Conservation (phyloP, 1,284 basidiomycete genomes). For the Ceratobasidium sp. region DNA sequence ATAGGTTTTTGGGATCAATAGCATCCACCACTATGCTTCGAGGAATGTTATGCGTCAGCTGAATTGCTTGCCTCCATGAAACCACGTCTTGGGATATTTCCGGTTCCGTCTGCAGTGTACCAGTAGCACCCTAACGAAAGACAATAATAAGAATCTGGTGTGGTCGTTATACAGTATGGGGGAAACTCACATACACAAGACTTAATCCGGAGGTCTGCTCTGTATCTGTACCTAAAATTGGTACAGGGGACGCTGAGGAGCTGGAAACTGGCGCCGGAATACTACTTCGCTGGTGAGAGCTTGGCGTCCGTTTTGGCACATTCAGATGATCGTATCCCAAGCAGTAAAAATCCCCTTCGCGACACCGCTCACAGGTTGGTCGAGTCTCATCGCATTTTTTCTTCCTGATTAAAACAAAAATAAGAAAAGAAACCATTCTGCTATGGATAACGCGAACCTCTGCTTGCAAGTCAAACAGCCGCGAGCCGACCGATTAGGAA, state of each 20-base stretch:
- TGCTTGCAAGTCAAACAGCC: conserved; percentile 26
- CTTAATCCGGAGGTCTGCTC: not conserved
- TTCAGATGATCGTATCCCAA: conserved; percentile 27
- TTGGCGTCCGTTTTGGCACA: not conserved
- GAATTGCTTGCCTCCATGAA: not conserved
- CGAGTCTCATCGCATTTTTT: conserved; percentile 36
- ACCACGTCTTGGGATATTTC: not conserved
- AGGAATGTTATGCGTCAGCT: not conserved
- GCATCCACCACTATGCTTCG: not conserved
- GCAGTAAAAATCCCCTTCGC: conserved; percentile 9
- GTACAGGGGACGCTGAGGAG: not conserved
- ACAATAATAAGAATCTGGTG: not conserved
- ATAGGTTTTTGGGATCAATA: not conserved
- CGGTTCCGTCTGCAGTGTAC: too few relatives aligned
- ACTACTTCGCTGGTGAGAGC: not conserved
- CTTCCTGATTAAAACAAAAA: not conserved
- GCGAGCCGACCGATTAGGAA: conserved; percentile 12
- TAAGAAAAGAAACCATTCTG: too few relatives aligned
- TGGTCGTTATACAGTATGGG: not conserved
- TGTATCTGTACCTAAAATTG: not conserved
- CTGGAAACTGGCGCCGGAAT: not conserved
- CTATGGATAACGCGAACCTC: not conserved
- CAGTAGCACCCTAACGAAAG: too few relatives aligned
- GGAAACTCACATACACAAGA: not conserved
- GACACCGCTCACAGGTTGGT: conserved; percentile 14